Conservation (phyloP, 2,329 filamentous ascomycete species). For the Exophiala calicioides region DNA sequence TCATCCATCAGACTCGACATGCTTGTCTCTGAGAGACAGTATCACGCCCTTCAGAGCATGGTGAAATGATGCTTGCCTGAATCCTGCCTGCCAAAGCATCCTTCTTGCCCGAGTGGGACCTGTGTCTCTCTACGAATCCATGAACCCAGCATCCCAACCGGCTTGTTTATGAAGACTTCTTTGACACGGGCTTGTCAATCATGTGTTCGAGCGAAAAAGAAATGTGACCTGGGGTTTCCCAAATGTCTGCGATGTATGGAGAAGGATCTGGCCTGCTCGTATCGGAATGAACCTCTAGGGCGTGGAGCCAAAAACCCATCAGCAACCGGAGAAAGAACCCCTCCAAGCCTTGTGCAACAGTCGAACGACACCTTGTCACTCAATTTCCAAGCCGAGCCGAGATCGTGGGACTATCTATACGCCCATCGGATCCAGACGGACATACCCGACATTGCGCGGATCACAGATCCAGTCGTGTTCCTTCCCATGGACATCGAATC, state of each 20-base stretch:
- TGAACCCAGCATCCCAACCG: not conserved
- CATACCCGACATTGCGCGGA: not conserved
- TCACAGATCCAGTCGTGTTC: slow-evolving; percentile 3
- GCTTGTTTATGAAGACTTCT: not conserved
- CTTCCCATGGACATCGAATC: slow-evolving; percentile 3
- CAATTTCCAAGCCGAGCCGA: too few relatives aligned
- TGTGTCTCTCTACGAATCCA: not conserved
- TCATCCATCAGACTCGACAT: too few relatives aligned
- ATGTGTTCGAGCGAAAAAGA: slow-evolving; percentile 7
- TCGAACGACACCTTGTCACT: too few relatives aligned
- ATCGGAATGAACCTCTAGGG: slow-evolving; percentile 5
- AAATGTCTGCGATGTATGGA: not conserved
- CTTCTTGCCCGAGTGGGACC: too few relatives aligned
- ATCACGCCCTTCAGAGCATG: too few relatives aligned
- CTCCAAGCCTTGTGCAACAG: not conserved
- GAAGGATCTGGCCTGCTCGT: not conserved
- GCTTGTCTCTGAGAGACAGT: too few relatives aligned
- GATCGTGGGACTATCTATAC: not conserved
- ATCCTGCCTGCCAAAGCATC: too few relatives aligned
- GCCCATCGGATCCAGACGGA: not conserved
- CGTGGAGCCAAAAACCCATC: not conserved
- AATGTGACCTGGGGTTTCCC: not conserved
- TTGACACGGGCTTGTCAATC: not conserved
- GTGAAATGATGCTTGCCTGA: too few relatives aligned
- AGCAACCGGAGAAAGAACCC: not conserved